Base-by-base conservation (phyloP, 306 rosid species). In the Pyrus bretschneideri region DNA sequence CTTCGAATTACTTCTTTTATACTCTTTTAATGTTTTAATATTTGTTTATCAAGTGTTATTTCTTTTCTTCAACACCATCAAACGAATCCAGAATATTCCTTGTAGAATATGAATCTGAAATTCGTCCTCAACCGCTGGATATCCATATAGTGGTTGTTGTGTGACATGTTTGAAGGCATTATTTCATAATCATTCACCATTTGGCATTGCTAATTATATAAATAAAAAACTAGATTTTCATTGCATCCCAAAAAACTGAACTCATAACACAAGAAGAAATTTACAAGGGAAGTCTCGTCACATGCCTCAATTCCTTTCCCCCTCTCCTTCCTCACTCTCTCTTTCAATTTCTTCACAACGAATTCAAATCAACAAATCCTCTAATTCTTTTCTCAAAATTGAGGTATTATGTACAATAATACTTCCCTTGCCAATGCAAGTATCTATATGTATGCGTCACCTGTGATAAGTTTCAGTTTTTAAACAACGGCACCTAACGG, bases 341-440 rank as follows among this genome's bases (percentile, higher is more conserved):
- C 40, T 23, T 17, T 1, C 30, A 9, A 14, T 13, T 22, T 14
- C 5, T 33, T 71, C 68, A 54, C 75, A 54, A 54, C 22, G 18
- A 19, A 58, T 38, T 57, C 22, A 38, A 73, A 38, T 40, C 55
- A 42, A 61, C 70, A 62, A 6, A 27, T 66, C 61, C 22, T 45
- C 70, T 74, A 61, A 51, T 62, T 44, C 51, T 62, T 44, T 10
- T 45, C n/a, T 67, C 6, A 44, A 57, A 77, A 23, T 40, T 52
- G 30, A 40, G 71, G 74, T 58, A 67, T 57, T 71, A 71, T 81
- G 38, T 71, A 76, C 78, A 81, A 44, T 60, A 66, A 44, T 67
- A 66, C 40, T 66, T 40, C 65, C 74, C 74, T 42, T 70, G 63
- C 80, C 71, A 80, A 38, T 22, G 59, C 76, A 80, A 45, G 40